Evolutionary conservation across 106 monocot species (phyloP).

Genomic region (Apostasia ramifera): DNA sequence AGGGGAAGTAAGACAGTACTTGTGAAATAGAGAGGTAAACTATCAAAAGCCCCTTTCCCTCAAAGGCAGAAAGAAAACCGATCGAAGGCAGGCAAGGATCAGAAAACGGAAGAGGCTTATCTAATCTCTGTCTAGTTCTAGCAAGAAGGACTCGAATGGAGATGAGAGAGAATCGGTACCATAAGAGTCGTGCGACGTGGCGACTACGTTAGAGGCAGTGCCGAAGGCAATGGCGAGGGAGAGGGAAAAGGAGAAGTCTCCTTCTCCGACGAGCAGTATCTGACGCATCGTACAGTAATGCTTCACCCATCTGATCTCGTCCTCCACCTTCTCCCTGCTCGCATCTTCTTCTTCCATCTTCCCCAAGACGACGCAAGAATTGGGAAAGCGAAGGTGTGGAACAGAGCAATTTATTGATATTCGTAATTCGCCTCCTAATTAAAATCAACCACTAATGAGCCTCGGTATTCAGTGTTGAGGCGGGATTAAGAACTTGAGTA

Average conservation of each 20-base stretch:
- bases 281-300: slow-evolving; percentile 33
- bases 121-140: neutral
- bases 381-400: neutral
- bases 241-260: slow-evolving; percentile 61
- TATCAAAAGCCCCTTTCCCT: neutral
- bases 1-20: no score
- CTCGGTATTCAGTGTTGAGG: no score
- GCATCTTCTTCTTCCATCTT: neutral
- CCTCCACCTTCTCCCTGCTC: slow-evolving; percentile 8
- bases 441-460: no score
- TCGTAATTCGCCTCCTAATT: no score
- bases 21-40: neutral
- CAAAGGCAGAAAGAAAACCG: neutral
- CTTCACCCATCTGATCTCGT: slow-evolving; percentile 21
- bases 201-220: slow-evolving; percentile 48
- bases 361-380: neutral
- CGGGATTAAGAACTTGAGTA: no score
- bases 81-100: neutral
- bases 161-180: slow-evolving; percentile 7
- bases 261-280: slow-evolving; percentile 55
- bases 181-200: slow-evolving; percentile 47
- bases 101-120: neutral
- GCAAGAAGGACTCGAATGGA: neutral
- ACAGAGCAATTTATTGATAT: neutral
- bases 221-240: slow-evolving; percentile 44